A percentile compares a stretch with the other conserved stretches of the same genome.
These are phyloP conservation scores for Solidago caesia DNA, from an alignment of 129 eudicot genomes.

Conservation along the genomic window DNA sequence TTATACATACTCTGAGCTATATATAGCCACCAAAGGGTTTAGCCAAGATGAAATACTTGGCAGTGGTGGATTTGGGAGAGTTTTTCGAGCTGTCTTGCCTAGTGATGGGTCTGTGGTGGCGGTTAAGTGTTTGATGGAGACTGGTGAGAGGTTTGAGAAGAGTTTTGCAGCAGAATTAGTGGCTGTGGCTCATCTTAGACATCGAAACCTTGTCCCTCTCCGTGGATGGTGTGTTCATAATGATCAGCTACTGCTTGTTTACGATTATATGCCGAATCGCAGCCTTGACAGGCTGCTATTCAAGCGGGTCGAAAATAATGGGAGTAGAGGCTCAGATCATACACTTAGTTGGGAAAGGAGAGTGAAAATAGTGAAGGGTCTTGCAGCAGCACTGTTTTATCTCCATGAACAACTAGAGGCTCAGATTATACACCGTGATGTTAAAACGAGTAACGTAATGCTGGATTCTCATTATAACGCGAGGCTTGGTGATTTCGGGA, in stretches of 20 bases:
- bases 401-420: slow-evolving; percentile 90
- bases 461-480: slow-evolving; percentile 77
- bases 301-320: slow-evolving; percentile 18
- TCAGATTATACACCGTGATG: slow-evolving; percentile 94
- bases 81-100: slow-evolving; percentile 70
- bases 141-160: slow-evolving; percentile 69
- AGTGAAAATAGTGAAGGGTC: slow-evolving; percentile 53
- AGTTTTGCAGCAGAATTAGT: slow-evolving; percentile 87
- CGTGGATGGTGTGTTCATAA: slow-evolving; percentile 95
- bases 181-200: slow-evolving; percentile 95
- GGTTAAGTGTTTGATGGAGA: slow-evolving; percentile 78
- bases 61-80: slow-evolving; percentile 90
- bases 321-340: slow-evolving; percentile 2
- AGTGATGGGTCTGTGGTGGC: slow-evolving; percentile 82
- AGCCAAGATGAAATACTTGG: slow-evolving; percentile 65
- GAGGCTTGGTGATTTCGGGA: slow-evolving; percentile 85
- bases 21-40: slow-evolving; percentile 79
- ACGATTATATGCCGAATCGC: slow-evolving; percentile 93
- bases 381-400: slow-evolving; percentile 82
- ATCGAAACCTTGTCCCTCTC: slow-evolving; percentile 85
- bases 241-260: slow-evolving; percentile 68
- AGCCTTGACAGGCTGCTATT: slow-evolving; percentile 83
- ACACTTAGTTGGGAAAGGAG: slow-evolving; percentile 62
- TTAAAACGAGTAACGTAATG: slow-evolving; percentile 94
- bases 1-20: slow-evolving; percentile 82